Base-by-base conservation (phyloP, 768 basidiomycete species). In the Sporobolomyces roseus region DNA sequence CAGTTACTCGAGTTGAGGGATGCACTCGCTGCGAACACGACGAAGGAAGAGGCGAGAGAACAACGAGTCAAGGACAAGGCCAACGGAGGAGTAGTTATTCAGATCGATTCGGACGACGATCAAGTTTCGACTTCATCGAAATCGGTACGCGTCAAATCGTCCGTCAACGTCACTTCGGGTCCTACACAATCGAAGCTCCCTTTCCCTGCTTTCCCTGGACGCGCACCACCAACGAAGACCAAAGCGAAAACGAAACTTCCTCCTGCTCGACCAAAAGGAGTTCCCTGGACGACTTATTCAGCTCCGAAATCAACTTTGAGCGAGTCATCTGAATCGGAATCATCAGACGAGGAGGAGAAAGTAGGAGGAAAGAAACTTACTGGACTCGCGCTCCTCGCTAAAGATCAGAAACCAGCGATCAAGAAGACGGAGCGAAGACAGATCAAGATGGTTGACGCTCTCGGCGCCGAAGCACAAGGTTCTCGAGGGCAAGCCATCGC, bases 381-480 rank as follows among this genome's bases (percentile, higher is more conserved):
- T 0, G 74, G 74, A 6, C 71, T 74, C 48, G 80, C 67, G 1
- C 38, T 68, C 1, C 68, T 72, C 41, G 68, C 75, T 10, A 70
- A 72, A 43, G 66, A 70, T 19, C 78, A 35, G 83, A 85, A 77
- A 59, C 56, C 67, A 17, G 38, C 55, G 41, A 63, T 71, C 48
- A 66, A 65, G 38, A 66, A 71, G 64, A 41, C 52, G n/a, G 65
- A 63, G 43, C 64, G 86, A 30, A 82, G 88, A 45, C 84, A 85
- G 75, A 81, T 88, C 71, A 87, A 85, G 78, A 79, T 84, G 54
- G 72, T 90, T 56, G 86, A 88, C 46, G 49, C 25, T 12, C 29
- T 32, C 25, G 59, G 63, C n/a, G 30, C 32, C 23, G 52, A 33
- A 29, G 17, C 19, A 29, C 36, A 52, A 27, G 60, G 53, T 27